Base-by-base conservation (phyloP, 2,329 filamentous ascomycete genomes). In the Fusarium torulosum region DNA sequence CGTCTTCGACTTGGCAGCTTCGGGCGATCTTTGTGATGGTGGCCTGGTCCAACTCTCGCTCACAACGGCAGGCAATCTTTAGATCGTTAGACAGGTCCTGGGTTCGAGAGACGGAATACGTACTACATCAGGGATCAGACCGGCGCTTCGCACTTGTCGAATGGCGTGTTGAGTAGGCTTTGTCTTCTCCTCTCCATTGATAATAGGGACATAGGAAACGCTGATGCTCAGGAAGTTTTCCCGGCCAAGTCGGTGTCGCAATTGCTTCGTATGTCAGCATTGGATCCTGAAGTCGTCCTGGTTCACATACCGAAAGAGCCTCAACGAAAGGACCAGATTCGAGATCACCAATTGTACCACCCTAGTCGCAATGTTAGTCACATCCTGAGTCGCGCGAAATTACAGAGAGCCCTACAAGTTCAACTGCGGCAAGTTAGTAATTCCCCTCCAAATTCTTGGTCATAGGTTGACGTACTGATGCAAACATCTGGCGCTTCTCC, bases 111-210 rank as follows among this genome's bases (percentile, higher is more conserved):
- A 5, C 4, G 6, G 4, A 6, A 19, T 20, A 74, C 81, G 60
- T 81, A 91, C 88, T 77, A 96, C 76, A 72, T 92, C 90, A 3
- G 90, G 90, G 60, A 84, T 87, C 54, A 93, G 80, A 75, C 94
- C 94, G 66, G 92, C 91, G 75, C 91, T 94, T 66, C 95, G 90
- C 65, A 94, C 90, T 73, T 91, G 88, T 75, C 90, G 90, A 74
- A 98, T 93, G 25, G 95, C 93, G 74, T 93, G 89, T 79, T 99
- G 96, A 0, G 96, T 99, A 0, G 96, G 96, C 82, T 98, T 98
- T 11, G 94, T 98, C 87, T 98, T 98, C 79, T 97, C 90, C 83
- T 98, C 86, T 41, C 86, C 85, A 59, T 85, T 70, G 27, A 72
- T 74, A 55, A 95, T 86, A 2, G 94, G 96, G 33, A 98, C 90